phyloP scores from a whole-genome alignment of 768 basidiomycete species.

The Fistulinella prunicolor region DNA sequence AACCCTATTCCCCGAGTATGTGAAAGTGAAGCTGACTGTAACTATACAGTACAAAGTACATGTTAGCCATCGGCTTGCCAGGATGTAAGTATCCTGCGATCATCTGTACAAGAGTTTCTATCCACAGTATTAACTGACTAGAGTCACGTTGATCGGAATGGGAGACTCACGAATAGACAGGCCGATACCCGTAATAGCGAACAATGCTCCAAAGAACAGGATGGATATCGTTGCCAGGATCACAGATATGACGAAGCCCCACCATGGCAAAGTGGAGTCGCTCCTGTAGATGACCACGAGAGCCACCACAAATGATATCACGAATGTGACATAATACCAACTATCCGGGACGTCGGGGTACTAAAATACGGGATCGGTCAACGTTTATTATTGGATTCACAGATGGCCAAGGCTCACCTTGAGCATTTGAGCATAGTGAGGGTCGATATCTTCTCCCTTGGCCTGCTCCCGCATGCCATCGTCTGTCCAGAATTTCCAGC shows the following conservation, averaged over 20 bases:
- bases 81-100: slow-evolving; percentile 37
- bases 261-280: slow-evolving; percentile 57
- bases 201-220: slow-evolving; percentile 53
- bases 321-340: slow-evolving; percentile 32
- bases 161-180: slow-evolving; percentile 19
- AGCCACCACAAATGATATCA: slow-evolving; percentile 43
- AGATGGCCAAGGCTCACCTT: slow-evolving; percentile 20
- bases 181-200: slow-evolving; percentile 43
- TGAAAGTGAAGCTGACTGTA: slow-evolving; percentile 37
- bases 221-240: slow-evolving; percentile 48
- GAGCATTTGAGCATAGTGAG: slow-evolving; percentile 55
- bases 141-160: not conserved
- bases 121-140: not conserved
- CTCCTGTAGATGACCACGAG: slow-evolving; percentile 54
- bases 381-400: slow-evolving; percentile 21
- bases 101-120: slow-evolving; percentile 34
- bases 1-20: slow-evolving; percentile 35
- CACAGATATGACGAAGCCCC: slow-evolving; percentile 52
- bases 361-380: slow-evolving; percentile 8
- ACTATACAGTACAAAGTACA: slow-evolving; percentile 44
- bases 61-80: slow-evolving; percentile 41
- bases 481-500: slow-evolving; percentile 38
- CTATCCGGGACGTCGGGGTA: slow-evolving; percentile 34
- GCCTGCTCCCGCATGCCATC: slow-evolving; percentile 21
- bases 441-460: slow-evolving; percentile 45